These are phyloP conservation scores for Apostasia shenzhenica DNA, from an alignment of 106 monocot genomes.

Conservation along the genomic window DNA sequence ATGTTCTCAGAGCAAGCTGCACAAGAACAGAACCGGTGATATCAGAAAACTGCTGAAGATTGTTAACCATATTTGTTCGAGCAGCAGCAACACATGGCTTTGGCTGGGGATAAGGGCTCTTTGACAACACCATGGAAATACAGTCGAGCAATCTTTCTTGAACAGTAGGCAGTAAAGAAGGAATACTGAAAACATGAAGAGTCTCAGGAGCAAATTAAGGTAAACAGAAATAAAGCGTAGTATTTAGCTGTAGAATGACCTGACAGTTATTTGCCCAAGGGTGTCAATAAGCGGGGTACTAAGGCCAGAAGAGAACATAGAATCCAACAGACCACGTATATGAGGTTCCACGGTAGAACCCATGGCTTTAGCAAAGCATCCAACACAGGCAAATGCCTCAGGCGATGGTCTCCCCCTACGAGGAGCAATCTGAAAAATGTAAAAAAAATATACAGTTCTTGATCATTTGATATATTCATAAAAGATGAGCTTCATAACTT, in stretches of 20 bases:
- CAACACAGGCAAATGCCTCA: constrained; percentile 93
- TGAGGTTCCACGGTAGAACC: constrained; percentile 85
- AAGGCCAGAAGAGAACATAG: constrained; percentile 80
- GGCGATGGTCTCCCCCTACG: constrained; percentile 83
- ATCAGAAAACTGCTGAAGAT: constrained; percentile 53
- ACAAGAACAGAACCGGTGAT: constrained; percentile 51
- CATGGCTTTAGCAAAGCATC: constrained; percentile 91
- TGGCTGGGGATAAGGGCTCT: constrained; percentile 42
- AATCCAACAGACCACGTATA: constrained; percentile 72
- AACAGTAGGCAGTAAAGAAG: constrained; percentile 71
- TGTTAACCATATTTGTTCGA: constrained; percentile 34
- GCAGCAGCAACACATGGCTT: constrained; percentile 25
- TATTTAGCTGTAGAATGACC: constrained; percentile 28
- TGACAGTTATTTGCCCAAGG: constrained; percentile 76
- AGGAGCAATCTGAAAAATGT: constrained; percentile 76
- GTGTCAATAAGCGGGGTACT: constrained; percentile 63
- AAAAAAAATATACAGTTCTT: not conserved
- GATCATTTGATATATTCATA: not conserved
- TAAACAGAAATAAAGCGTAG: not conserved
- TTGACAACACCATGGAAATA: constrained; percentile 75
- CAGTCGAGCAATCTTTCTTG: constrained; percentile 86
- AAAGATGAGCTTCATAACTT: constrained; percentile 1
- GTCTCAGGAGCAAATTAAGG: not conserved
- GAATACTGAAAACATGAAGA: constrained; percentile 48
- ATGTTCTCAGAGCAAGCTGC: constrained; percentile 85